These are phyloP conservation scores for Saccharomycopsis selenospora DNA, from an alignment of 805 yeast genomes.

Conservation along the genomic window DNA sequence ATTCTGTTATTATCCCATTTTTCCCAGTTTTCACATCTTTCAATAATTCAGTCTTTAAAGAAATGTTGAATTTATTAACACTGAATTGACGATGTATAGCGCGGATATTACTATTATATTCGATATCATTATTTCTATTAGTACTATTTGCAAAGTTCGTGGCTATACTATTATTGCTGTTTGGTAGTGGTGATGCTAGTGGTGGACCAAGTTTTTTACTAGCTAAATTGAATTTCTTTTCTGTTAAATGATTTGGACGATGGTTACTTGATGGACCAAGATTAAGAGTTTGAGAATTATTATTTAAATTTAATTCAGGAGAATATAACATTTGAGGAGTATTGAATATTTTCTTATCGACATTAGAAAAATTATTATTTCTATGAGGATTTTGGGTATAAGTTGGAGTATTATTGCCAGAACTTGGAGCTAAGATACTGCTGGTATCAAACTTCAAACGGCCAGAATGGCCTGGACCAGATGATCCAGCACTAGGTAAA, in stretches of 20 bases:
- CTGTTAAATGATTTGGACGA: conserved; percentile 2
- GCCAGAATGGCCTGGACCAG: not conserved
- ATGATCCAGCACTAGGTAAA: not conserved
- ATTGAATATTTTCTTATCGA: conserved; percentile 18
- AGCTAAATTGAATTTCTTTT: conserved; percentile 8
- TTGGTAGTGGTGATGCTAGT: no score
- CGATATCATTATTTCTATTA: conserved; percentile 5
- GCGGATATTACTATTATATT: conserved; percentile 9
- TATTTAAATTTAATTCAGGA: conserved; percentile 11
- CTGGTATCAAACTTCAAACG: no score
- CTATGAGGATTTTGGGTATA: conserved; percentile 11
- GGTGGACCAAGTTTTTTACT: no score
- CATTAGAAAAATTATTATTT: conserved; percentile 4
- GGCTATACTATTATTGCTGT: no score
- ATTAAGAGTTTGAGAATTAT: conserved; percentile 6
- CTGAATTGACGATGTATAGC: conserved; percentile 18
- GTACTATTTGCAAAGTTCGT: not conserved
- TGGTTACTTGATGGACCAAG: conserved; percentile 4
- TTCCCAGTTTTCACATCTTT: conserved; percentile 18
- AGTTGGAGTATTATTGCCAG: conserved; percentile 5
- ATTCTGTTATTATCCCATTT: conserved; percentile 7
- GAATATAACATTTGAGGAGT: conserved; percentile 18
- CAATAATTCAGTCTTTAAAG: conserved; percentile 17
- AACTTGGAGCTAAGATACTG: no score
- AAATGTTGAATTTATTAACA: conserved; percentile 18